Evolutionary conservation across 805 yeast species (phyloP).

Genomic region (Barnettozyma sucrosica): DNA sequence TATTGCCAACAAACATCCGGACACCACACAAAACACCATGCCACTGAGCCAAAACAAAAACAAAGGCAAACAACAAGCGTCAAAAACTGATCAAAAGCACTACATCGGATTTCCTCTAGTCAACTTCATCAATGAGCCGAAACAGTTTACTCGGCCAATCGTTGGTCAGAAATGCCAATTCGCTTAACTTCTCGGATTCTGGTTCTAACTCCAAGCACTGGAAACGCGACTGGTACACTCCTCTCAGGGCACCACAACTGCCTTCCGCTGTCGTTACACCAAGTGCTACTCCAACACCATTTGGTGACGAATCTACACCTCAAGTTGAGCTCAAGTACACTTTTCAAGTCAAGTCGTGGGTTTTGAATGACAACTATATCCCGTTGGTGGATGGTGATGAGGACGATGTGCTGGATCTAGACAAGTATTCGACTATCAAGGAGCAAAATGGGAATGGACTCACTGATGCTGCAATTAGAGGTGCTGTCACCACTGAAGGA

Average conservation of each 20-base stretch:
- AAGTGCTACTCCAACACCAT: conserved; percentile 23
- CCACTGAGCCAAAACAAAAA: not conserved
- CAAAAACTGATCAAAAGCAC: not conserved
- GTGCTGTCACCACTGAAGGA: conserved; percentile 45
- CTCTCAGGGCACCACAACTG: conserved; percentile 11
- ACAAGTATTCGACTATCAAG: conserved; percentile 29
- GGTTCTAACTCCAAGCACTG: conserved; percentile 20
- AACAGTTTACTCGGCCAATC: conserved; percentile 24
- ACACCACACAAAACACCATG: conserved; percentile 2
- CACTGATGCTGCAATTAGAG: conserved; percentile 45
- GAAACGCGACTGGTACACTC: conserved; percentile 26
- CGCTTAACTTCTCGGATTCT: conserved; percentile 12
- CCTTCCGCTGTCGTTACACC: conserved; percentile 19
- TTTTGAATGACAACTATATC: conserved; percentile 16
- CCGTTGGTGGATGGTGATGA: conserved; percentile 32
- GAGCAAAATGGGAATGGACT: conserved; percentile 25
- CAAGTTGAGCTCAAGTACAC: conserved; percentile 13
- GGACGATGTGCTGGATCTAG: conserved; percentile 41
- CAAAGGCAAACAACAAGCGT: not conserved
- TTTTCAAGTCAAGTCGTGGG: conserved; percentile 32
- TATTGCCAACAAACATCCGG: not conserved
- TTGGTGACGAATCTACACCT: conserved; percentile 21
- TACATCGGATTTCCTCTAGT: not conserved
- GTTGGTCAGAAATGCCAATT: conserved; percentile 24
- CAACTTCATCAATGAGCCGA: conserved; percentile 3